phyloP scores from a whole-genome alignment of 768 basidiomycete species.

The Kondoa malvinella region DNA sequence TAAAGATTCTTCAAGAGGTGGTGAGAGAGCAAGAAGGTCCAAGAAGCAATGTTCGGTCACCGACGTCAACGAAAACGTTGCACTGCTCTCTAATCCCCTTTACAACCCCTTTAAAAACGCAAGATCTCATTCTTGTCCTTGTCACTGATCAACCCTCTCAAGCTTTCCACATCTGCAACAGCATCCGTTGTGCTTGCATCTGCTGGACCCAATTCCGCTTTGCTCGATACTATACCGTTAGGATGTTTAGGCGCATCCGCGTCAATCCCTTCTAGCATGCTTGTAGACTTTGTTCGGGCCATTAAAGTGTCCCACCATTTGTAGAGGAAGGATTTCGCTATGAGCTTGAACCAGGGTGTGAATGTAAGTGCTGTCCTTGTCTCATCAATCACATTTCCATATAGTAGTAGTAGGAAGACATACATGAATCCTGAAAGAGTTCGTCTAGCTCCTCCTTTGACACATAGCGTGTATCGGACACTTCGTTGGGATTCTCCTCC shows the following conservation, averaged over 20 bases:
- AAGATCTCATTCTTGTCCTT: slow-evolving; percentile 16
- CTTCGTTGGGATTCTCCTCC: slow-evolving; percentile 70
- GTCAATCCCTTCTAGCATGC: slow-evolving; percentile 28
- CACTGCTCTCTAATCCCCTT: too few species aligned
- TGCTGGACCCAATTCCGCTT: background rate
- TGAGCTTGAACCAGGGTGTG: slow-evolving; percentile 98
- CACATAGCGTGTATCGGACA: slow-evolving; percentile 77
- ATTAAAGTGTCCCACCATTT: slow-evolving; percentile 95
- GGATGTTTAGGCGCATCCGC: slow-evolving; percentile 10
- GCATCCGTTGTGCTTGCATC: slow-evolving; percentile 8
- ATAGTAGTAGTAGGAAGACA: slow-evolving; percentile 22
- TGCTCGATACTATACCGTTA: background rate
- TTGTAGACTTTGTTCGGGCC: slow-evolving; percentile 33
- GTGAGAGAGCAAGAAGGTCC: background rate
- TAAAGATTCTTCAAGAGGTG: too few species aligned
- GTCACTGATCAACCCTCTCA: slow-evolving; percentile 14
- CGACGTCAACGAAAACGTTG: background rate
- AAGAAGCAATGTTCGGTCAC: background rate
- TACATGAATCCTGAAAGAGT: slow-evolving; percentile 73
- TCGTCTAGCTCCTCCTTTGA: slow-evolving; percentile 69
- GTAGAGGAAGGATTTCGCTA: slow-evolving; percentile 88
- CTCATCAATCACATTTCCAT: background rate
- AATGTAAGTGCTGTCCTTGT: slow-evolving; percentile 38
- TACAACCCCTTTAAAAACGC: slow-evolving; percentile 4
- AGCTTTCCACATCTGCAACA: slow-evolving; percentile 11